Evolutionary conservation across 345 rosid genomes (phyloP).

Genomic region (Draba incana): DNA sequence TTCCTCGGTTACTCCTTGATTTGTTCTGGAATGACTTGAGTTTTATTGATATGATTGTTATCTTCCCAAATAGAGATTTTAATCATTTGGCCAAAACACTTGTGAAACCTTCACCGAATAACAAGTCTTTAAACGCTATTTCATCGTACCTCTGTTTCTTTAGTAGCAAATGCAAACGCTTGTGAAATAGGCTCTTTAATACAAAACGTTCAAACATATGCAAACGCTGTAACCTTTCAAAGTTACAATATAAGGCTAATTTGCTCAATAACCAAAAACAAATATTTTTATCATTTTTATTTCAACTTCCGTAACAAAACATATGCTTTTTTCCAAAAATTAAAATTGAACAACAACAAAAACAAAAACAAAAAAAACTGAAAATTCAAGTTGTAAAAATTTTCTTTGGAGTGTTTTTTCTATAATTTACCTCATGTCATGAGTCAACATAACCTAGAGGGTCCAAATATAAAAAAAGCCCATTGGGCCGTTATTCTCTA

Average conservation of each 20-base stretch:
- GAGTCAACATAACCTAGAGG: neutral
- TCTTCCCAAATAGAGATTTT: conserved; percentile 17
- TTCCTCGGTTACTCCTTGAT: neutral
- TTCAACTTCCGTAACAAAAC: too few species aligned
- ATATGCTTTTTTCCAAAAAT: too few species aligned
- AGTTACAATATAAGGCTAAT: too few species aligned
- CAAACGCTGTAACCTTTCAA: too few species aligned
- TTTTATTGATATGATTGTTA: conserved; percentile 27
- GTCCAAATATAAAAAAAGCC: neutral
- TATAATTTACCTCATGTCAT: too few species aligned
- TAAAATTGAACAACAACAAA: too few species aligned
- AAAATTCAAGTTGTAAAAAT: too few species aligned
- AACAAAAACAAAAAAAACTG: too few species aligned
- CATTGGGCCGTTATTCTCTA: neutral
- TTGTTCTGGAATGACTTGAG: neutral
- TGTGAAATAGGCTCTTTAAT: neutral
- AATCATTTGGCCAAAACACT: conserved; percentile 36
- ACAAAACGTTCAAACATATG: neutral
- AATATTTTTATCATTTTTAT: too few species aligned
- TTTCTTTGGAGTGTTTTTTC: too few species aligned
- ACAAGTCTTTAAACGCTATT: neutral
- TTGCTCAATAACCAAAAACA: too few species aligned
- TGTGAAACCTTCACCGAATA: conserved; percentile 24
- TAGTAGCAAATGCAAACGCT: neutral
- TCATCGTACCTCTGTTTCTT: neutral